Conservation (phyloP, 129 eudicot species). For the Apium graveolens region DNA sequence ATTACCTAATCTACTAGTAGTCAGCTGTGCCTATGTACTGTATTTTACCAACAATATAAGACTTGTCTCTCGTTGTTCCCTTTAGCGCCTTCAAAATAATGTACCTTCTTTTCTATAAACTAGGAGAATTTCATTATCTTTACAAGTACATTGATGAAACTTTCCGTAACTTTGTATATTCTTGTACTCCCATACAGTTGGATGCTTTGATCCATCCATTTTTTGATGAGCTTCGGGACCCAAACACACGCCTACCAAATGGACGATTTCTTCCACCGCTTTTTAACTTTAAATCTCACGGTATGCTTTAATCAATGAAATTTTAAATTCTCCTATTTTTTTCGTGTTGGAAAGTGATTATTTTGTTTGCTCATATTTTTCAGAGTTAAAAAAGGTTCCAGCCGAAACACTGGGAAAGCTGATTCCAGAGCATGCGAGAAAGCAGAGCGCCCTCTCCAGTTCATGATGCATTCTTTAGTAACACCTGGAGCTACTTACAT, state of each 20-base stretch:
- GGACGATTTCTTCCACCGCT: conserved; percentile 83
- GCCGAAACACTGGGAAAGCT: conserved; percentile 43
- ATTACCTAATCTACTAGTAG: background rate
- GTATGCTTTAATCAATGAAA: conserved; percentile 24
- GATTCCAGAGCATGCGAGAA: conserved; percentile 67
- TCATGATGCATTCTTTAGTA: conserved; percentile 20
- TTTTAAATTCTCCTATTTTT: background rate
- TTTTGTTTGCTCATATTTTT: conserved; percentile 2
- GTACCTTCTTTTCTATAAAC: background rate
- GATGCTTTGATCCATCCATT: conserved; percentile 74
- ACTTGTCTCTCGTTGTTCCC: background rate
- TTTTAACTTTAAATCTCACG: conserved; percentile 84
- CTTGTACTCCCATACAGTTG: conserved; percentile 31
- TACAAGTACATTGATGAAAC: background rate
- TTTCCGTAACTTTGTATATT: background rate
- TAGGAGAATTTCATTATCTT: background rate
- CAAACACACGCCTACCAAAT: conserved; percentile 72
- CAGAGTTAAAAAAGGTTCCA: conserved; percentile 69
- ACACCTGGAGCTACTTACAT: background rate
- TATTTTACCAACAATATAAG: background rate
- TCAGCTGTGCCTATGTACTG: background rate
- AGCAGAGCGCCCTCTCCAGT: conserved; percentile 66
- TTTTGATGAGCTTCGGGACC: conserved; percentile 84
- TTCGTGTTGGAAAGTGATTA: background rate
- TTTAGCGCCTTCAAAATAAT: background rate